A percentile compares a stretch with the other conserved stretches of the same genome.
Conservation (phyloP, 306 rosid species). For the Notholithocarpus densiflorus region DNA sequence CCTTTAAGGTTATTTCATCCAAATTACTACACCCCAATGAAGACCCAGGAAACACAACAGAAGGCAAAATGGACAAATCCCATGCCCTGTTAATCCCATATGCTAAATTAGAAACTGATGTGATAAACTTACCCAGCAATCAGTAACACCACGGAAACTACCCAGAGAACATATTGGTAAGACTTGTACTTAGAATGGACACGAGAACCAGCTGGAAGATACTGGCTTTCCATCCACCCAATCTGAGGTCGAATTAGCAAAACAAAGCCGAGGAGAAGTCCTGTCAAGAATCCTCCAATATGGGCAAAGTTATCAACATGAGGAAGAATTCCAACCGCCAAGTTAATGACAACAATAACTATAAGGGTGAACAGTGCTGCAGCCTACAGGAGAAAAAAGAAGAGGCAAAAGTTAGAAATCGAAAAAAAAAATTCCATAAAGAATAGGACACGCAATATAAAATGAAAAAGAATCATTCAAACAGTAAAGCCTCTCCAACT, state of each 20-base stretch:
- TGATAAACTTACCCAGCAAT: conserved; percentile 56
- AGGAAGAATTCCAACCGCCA: conserved; percentile 78
- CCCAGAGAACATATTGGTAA: conserved; percentile 71
- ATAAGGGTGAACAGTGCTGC: conserved; percentile 72
- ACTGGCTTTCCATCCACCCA: conserved; percentile 58
- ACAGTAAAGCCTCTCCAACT: neutral
- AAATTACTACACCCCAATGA: neutral
- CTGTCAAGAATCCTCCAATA: conserved; percentile 74
- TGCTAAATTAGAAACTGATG: neutral
- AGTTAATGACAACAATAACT: conserved; percentile 61
- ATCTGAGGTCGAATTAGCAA: conserved; percentile 73
- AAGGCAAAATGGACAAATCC: neutral
- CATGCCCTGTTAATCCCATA: neutral
- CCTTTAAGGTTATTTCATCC: neutral
- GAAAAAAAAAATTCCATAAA: neutral
- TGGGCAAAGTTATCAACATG: conserved; percentile 86
- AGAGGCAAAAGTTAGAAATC: conserved; percentile 2
- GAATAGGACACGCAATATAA: too few relatives aligned
- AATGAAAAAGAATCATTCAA: neutral
- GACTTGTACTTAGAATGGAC: conserved; percentile 64
- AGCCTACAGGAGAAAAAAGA: conserved; percentile 45
- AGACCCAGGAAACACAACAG: neutral
- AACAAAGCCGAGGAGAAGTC: conserved; percentile 75
- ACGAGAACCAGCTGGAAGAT: conserved; percentile 44
- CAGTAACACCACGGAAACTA: conserved; percentile 47